Percentiles rank a stretch among this genome's conserved stretches.
phyloP scores from a whole-genome alignment of 2,329 filamentous ascomycete genomes.

The Penicillium sp. region DNA sequence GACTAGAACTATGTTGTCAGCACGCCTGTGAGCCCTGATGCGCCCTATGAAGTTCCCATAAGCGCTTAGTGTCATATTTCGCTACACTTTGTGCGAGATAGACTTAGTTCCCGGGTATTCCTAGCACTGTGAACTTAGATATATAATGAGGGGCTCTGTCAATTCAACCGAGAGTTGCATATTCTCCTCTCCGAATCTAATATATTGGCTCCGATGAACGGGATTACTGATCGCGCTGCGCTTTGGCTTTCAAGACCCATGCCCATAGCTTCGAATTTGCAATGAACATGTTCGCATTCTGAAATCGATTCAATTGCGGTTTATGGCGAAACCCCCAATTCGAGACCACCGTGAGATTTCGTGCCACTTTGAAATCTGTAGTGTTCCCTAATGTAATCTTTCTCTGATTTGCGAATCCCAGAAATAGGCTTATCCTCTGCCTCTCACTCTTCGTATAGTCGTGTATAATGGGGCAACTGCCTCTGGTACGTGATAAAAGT shows the following conservation, averaged over 20 bases:
- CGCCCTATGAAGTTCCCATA: no score
- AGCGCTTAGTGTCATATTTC: no score
- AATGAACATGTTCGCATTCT: not conserved
- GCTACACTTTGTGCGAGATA: no score
- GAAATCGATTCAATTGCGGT: not conserved
- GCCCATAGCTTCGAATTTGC: not conserved
- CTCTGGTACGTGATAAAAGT: not conserved
- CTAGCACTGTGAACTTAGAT: no score
- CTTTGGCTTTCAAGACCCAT: not conserved
- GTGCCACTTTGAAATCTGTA: not conserved
- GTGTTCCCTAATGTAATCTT: not conserved
- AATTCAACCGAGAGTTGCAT: no score
- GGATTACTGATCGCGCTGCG: not conserved
- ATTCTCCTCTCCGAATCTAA: not conserved
- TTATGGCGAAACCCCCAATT: not conserved
- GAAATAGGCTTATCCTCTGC: not conserved
- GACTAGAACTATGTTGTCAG: no score
- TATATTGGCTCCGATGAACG: not conserved
- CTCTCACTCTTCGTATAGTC: not conserved
- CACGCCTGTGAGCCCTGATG: no score
- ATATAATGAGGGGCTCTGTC: no score
- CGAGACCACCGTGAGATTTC: not conserved
- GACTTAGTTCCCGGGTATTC: no score
- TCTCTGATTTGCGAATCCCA: not conserved
- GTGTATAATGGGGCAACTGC: not conserved